A percentile compares a stretch with the other conserved stretches of the same genome.
Conservation (phyloP, 345 rosid species). For the Populus euphratica region DNA sequence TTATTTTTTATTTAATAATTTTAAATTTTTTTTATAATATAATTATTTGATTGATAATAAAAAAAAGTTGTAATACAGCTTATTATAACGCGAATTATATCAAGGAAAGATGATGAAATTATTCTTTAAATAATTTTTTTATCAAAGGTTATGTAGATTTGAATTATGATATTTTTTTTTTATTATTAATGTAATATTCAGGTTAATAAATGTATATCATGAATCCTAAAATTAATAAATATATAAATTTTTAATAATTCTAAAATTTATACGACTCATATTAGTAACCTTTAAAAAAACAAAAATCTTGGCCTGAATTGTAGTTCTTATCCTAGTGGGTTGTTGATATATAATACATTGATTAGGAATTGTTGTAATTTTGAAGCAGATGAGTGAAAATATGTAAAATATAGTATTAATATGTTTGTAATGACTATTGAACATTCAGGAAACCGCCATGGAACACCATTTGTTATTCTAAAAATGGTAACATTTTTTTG, state of each 20-base stretch:
- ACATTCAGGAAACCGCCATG: constrained; percentile 71
- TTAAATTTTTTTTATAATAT: not conserved
- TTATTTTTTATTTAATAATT: too few species aligned
- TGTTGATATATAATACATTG: not conserved
- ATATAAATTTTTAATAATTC: too few species aligned
- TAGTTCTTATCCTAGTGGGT: not conserved
- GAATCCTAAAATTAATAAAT: too few species aligned
- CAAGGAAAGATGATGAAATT: too few species aligned
- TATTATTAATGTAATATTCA: too few species aligned
- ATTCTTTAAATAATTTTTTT: too few species aligned
- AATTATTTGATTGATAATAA: not conserved
- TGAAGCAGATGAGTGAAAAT: not conserved
- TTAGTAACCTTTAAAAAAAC: too few species aligned
- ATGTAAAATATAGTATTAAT: not conserved
- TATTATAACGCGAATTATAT: too few species aligned
- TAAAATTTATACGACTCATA: too few species aligned
- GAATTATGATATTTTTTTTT: too few species aligned
- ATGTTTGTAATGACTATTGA: constrained; percentile 6
- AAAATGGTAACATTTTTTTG: constrained; percentile 58
- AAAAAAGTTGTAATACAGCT: not conserved
- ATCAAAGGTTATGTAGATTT: too few species aligned
- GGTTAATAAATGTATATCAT: accelerated
- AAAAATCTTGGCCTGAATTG: too few species aligned
- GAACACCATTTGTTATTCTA: constrained; percentile 74
- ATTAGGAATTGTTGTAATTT: not conserved